Percentiles rank a stretch among this genome's conserved stretches.
phyloP scores from a whole-genome alignment of 768 basidiomycete species.

The Amyloporia xantha region DNA sequence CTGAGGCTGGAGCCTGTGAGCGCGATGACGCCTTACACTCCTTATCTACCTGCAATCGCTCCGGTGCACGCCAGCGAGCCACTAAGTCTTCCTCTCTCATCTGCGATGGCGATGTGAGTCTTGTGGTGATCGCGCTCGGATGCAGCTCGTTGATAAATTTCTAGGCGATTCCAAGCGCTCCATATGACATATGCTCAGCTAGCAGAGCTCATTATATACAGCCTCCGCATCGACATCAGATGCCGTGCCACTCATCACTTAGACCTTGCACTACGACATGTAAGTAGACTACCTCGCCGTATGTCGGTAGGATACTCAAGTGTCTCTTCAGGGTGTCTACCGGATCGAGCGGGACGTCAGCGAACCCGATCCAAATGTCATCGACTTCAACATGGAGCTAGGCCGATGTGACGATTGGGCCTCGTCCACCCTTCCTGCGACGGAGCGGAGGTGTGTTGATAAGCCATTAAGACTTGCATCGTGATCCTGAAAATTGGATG shows the following conservation, averaged over 20 bases:
- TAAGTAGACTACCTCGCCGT: slow-evolving; percentile 1
- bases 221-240: slow-evolving; percentile 81
- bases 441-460: slow-evolving; percentile 58
- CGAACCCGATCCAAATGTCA: slow-evolving; percentile 88
- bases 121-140: slow-evolving; percentile 18
- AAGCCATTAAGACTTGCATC: background rate
- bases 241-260: slow-evolving; percentile 80
- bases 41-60: slow-evolving; percentile 37
- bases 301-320: background rate
- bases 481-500: background rate
- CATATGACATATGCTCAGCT: slow-evolving; percentile 88
- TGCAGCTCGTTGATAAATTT: slow-evolving; percentile 5
- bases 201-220: slow-evolving; percentile 79
- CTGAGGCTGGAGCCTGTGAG: slow-evolving; percentile 44
- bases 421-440: slow-evolving; percentile 50
- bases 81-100: slow-evolving; percentile 70
- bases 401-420: slow-evolving; percentile 69
- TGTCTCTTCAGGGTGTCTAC: slow-evolving; percentile 66
- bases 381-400: slow-evolving; percentile 80
- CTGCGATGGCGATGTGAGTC: slow-evolving; percentile 84
- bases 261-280: slow-evolving; percentile 66
- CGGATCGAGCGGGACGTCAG: slow-evolving; percentile 71
- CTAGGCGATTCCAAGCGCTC: slow-evolving; percentile 85
- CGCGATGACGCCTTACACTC: slow-evolving; percentile 36
- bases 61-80: slow-evolving; percentile 36